Percentiles rank a stretch among this genome's conserved stretches.
Conservation (phyloP, 208 protist genomes). For the Trypanosoma avium region DNA sequence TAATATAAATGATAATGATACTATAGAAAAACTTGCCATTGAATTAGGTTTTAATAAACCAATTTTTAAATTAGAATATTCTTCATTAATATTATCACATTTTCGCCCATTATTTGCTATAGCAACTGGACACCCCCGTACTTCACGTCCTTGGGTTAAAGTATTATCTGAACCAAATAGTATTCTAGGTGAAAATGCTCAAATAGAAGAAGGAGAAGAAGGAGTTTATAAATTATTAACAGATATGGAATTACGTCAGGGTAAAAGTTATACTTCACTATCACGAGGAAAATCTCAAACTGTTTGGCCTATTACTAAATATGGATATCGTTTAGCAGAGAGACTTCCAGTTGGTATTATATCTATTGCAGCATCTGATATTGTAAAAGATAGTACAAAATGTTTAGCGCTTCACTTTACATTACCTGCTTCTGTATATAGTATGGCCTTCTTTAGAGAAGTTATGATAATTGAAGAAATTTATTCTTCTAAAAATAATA, state of each 20-base stretch:
- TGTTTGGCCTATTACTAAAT: constrained; percentile 59
- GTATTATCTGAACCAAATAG: constrained; percentile 46
- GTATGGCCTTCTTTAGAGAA: constrained; percentile 56
- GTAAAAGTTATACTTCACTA: constrained; percentile 37
- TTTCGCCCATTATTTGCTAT: constrained; percentile 20
- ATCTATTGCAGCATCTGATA: constrained; percentile 27
- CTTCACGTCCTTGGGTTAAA: constrained; percentile 51
- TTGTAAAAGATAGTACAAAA: constrained; percentile 12
- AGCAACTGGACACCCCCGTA: constrained; percentile 26
- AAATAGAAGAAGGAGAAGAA: background rate
- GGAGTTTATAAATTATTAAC: constrained; percentile 29
- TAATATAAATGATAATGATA: constrained; percentile 10
- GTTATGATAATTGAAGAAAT: constrained; percentile 31
- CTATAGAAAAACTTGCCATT: constrained; percentile 16
- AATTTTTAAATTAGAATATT: background rate
- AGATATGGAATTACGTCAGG: constrained; percentile 32
- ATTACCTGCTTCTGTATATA: constrained; percentile 47
- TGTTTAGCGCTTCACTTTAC: constrained; percentile 72
- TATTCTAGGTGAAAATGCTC: background rate
- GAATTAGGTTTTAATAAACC: constrained; percentile 28
- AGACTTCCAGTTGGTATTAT: constrained; percentile 68
- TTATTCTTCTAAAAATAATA: too few species aligned
- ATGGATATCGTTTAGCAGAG: constrained; percentile 58
- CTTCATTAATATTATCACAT: background rate
- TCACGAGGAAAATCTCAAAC: constrained; percentile 17